Evolutionary conservation across 2,329 filamentous ascomycete species (phyloP), one percentile per base, ranked within the genome.

Genomic region (Clonostachys rosea): DNA sequence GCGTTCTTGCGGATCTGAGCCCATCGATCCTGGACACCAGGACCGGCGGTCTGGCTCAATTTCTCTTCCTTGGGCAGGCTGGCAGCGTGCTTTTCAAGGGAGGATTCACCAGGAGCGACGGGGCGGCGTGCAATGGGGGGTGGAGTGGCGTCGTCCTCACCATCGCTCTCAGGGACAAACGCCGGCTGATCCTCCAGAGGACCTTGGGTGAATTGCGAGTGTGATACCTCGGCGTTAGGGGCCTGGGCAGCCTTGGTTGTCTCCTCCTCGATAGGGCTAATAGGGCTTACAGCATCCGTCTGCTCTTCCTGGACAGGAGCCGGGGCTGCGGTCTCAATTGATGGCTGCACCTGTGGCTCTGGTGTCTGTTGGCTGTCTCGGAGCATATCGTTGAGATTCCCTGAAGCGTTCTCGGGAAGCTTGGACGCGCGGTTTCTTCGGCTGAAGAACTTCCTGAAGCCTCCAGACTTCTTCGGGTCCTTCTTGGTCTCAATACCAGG

Each of bases 1-100:
- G 94, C 94, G 59, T 96, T 96, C 75, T 91, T 92, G 54, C 91
- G 83, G 55, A 97, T 96, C 67, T 95, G 90, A 1, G 92, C 92
- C 94, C 94, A 99, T 47, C 92, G 84, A 62, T 96, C 91, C 53
- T 87, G 66, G 3, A 69, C 65, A 36, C 65, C 59, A 17, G 63
- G 62, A 43, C 63, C 47, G 20, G 64, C 61, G 46, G 51, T 64
- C 45, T 56, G 61, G 49, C 52, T 65, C 51, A 60, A 64, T 53
- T 63, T 60, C 43, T 68, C 65, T 43, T 64, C 57, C 34, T 52
- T 80, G 2, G 78, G 75, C 5, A 76, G 73, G 24, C 46, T 43
- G 24, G 44, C 34, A 13, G 47, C 43, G 44, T 47, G 49, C 37
- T 46, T 47, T 9, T 30, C 24, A 12, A 47, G 34, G 6, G 46